Evolutionary conservation across 805 yeast genomes (phyloP), one percentile per base, ranked within the genome.

Genomic region (Saturnispora kantuleensis): DNA sequence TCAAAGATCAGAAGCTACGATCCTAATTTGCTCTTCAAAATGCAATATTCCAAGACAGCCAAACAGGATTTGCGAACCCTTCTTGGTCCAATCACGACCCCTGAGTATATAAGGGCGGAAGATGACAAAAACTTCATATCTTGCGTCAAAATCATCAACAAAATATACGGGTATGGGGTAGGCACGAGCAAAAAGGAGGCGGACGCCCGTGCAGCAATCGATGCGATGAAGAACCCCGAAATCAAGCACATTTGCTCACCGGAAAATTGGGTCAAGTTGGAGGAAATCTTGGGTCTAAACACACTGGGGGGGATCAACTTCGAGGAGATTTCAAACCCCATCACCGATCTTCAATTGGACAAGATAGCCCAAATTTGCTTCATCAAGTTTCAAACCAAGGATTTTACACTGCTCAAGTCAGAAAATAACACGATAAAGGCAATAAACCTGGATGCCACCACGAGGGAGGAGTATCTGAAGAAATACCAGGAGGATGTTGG

Each of bases 121-220:
- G 16, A 59, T 51, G 45, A 44, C 28, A 32, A 42, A n/a, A 43
- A 37, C 4, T 43, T 46, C 15, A 8, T 48, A 6, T 86, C 17
- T 70, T 76, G 46, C 78, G 89, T 54, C 86, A 59, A 68, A 35
- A 72, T 85, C 56, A 76, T 71, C 2, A 76, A 72, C 43, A 83
- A 77, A n/a, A 66, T 74, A 7, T 65, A 87, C 21, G 95, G 94
- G 0, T 63, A 62, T 10, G 96, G 96, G 2, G 60, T 60, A 5
- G 96, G 84, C 4, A 70, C 75, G 15, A 81, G 77, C 48, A 69
- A 73, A 9, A 83, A 82, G 56, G 81, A 77, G 34, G 96, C 96
- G 0, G 93, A 95, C 1, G 62, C 76, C 15, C 67, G 82, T 46
- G 96, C 96, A 2, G 97, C 97, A 0, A 81, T 81, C 77, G 68